Percentiles rank a stretch among this genome's conserved stretches.
These are phyloP conservation scores for Wickerhamiella nectarea DNA, from an alignment of 805 yeast genomes.

Conservation along the genomic window DNA sequence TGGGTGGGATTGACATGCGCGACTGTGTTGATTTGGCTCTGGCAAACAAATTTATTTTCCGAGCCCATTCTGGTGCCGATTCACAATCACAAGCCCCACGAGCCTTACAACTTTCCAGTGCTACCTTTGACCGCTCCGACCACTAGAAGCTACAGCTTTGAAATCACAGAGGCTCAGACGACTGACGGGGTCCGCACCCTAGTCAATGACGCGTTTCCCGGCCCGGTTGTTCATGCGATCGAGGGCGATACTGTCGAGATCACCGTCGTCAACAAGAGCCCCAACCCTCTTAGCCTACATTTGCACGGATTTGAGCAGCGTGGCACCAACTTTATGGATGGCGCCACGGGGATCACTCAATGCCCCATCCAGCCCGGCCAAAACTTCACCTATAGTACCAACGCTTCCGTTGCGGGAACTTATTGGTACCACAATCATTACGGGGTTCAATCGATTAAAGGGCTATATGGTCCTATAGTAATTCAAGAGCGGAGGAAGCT, in stretches of 20 bases:
- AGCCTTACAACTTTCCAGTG: background rate
- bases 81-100: conserved; percentile 6
- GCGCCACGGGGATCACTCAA: conserved; percentile 38
- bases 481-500: conserved; percentile 25
- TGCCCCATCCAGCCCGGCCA: conserved; percentile 36
- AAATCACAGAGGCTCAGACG: conserved; percentile 14
- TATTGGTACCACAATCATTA: conserved; percentile 46
- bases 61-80: conserved; percentile 1
- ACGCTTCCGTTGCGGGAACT: conserved; percentile 34
- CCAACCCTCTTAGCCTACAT: conserved; percentile 32
- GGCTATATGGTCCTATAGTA: conserved; percentile 36
- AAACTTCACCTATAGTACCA: conserved; percentile 31
- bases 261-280: conserved; percentile 29
- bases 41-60: background rate
- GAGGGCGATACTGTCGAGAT: conserved; percentile 29
- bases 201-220: conserved; percentile 37
- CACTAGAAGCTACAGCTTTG: conserved; percentile 17
- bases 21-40: background rate
- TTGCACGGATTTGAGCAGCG: conserved; percentile 40
- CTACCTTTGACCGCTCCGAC: background rate
- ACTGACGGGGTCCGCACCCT: conserved; percentile 30
- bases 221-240: conserved; percentile 33
- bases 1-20: conserved; percentile 11
- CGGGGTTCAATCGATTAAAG: conserved; percentile 35
- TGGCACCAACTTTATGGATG: conserved; percentile 38